Conservation (phyloP, 2,329 filamentous ascomycete genomes). For the Xylariaceae sp. region DNA sequence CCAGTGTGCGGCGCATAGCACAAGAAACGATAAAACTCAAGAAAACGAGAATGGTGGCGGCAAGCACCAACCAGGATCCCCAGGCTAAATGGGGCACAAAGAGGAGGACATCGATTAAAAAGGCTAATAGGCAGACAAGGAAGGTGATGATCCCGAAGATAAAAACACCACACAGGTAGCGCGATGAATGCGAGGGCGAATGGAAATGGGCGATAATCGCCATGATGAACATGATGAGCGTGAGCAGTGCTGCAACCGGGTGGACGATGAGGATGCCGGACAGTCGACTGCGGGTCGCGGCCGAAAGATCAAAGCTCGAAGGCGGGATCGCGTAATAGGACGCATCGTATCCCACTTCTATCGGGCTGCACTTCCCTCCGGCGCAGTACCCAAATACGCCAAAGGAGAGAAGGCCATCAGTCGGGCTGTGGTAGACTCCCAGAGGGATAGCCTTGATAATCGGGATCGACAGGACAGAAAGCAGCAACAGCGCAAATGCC, state of each 20-base stretch:
- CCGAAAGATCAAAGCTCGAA: slow-evolving; percentile 49
- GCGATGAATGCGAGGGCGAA: slow-evolving; percentile 78
- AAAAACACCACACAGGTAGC: slow-evolving; percentile 78
- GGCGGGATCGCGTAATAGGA: slow-evolving; percentile 23
- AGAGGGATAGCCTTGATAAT: slow-evolving; percentile 82
- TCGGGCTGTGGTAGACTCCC: slow-evolving; percentile 67
- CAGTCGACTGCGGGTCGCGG: slow-evolving; percentile 54
- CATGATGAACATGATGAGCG: slow-evolving; percentile 76
- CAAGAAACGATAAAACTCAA: slow-evolving; percentile 81
- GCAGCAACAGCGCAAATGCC: slow-evolving; percentile 78
- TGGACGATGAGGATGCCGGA: slow-evolving; percentile 89
- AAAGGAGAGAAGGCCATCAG: slow-evolving; percentile 84
- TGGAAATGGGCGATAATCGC: slow-evolving; percentile 81
- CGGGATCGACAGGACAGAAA: slow-evolving; percentile 87
- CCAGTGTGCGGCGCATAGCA: slow-evolving; percentile 87
- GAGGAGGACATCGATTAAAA: slow-evolving; percentile 86
- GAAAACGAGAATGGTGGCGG: slow-evolving; percentile 78
- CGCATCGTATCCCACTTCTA: slow-evolving; percentile 80
- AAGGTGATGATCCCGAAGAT: slow-evolving; percentile 84
- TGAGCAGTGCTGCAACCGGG: slow-evolving; percentile 81
- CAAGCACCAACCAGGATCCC: slow-evolving; percentile 91
- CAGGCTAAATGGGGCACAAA: slow-evolving; percentile 92
- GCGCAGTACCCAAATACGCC: slow-evolving; percentile 91
- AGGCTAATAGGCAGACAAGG: slow-evolving; percentile 76
- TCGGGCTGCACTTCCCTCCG: slow-evolving; percentile 57